Evolutionary conservation across 257 asterid species (phyloP), one percentile per base, ranked within the genome.

Genomic region (Fraxinus pennsylvanica): DNA sequence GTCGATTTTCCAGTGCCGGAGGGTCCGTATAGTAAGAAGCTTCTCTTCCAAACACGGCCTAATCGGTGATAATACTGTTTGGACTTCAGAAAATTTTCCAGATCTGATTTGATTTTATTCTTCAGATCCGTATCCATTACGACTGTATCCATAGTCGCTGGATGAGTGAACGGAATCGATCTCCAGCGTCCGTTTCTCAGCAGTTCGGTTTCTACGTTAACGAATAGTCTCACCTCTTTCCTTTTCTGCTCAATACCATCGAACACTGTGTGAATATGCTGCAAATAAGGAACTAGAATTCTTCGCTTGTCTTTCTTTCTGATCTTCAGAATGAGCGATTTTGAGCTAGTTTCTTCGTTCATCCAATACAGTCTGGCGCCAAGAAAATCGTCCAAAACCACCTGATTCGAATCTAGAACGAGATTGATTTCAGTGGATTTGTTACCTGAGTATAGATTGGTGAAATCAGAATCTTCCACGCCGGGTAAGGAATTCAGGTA

Each of bases 1-100:
- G 96, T 92, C 35, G 98, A 89, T 78, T 94, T 94, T 0, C 98
- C 98, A 19, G 98, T 94, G 2, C 98, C 98, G 5, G 96, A 84
- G 3, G 90, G 81, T 6, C 98, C 98, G 90, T 92, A 87, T 10
- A 94, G 81, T 0, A 94, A 80, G 80, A 91, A 94, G 82, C 96
- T 94, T 74, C 97, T 81, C 81, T 94, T 94, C 98, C 98, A 94
- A 27, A 92, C 91, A 8, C 92, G 92, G 72, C 98, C 98, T 65
- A 92, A 82, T 0, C 97, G 86, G 84, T 91, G 91, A 81, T 94
- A 94, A 38, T 90, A 90, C 88, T 92, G 97, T 76, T 87, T 90
- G 74, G 96, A 87, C 79, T 94, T 94, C 33, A 84, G 71, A 66
- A 94, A 94, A 17, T 81, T 79, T 71, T 94, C 99, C 6, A 91